These are phyloP conservation scores for Cercospora zeae-maydis DNA, from an alignment of 2,329 filamentous ascomycete genomes.

Conservation along the genomic window DNA sequence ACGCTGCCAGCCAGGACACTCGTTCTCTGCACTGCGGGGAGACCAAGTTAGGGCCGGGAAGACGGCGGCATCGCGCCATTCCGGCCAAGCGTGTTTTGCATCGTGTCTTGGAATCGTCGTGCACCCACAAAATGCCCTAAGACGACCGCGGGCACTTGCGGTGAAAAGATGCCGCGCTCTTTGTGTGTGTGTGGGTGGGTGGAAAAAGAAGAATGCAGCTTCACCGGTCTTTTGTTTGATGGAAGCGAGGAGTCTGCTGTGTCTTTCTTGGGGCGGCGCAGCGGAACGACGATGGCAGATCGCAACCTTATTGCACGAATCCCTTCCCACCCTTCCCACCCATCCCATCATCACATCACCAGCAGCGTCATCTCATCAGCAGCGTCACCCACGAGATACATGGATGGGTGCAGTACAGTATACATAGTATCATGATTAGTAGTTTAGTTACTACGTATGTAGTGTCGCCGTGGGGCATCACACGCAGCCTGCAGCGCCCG, in stretches of 20 bases:
- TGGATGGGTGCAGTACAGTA: no score
- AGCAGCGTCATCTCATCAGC: background rate
- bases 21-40: background rate
- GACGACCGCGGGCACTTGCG: background rate
- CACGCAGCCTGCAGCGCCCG: background rate
- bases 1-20: no score
- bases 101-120: background rate
- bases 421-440: no score
- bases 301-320: background rate
- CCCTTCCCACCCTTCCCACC: background rate
- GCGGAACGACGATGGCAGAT: conserved; percentile 4
- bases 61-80: conserved; percentile 10
- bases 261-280: background rate
- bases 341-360: background rate
- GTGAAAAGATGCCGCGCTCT: background rate
- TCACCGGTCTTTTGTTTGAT: background rate
- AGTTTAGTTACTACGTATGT: no score
- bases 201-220: no score
- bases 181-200: no score
- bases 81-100: background rate
- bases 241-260: background rate
- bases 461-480: no score
- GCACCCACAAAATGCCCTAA: background rate
- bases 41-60: background rate
- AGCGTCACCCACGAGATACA: background rate